Base-by-base conservation (phyloP, 1,284 basidiomycete genomes). In the Moniliophthora roreri region DNA sequence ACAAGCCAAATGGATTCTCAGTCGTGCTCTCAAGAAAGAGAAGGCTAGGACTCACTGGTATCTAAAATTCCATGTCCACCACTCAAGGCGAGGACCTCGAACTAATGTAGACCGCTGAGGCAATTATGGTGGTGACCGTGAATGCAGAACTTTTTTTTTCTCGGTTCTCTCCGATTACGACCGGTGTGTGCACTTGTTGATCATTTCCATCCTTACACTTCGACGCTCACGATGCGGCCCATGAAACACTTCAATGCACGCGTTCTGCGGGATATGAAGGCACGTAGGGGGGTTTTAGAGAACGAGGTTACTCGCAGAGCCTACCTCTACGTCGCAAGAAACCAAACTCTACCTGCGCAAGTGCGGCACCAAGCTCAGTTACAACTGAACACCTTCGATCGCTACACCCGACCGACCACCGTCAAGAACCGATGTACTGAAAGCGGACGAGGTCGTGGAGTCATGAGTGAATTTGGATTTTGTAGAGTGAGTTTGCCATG, bases 331-430 rank as follows among this genome's bases (percentile, higher is more conserved):
- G 88, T 96, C 59, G 93, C 94, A 18, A 83, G 94, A 59, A 96
- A 97, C 72, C 86, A 92, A 65, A 82, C 84, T 0, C 74, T 96
- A 10, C 86, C 93, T 6, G 76, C 89, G 4, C 87, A 92, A 65
- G 82, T 97, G 51, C 89, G 96, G 55, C 93, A 96, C 71, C 92
- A 95, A 65, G 95, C 96, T n/a, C 95, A 98, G 69, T 77, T 98
- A 54, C 92, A 96, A 66, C 80, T 98, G 52, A 96, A 95, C 71
- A 84, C 86, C 18, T 93, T 97, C 64, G 87, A 83, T 55, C 82
- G 83, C 47, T 91, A 92, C 69, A 88, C 91, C 8, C 84, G 91
- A 35, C 90, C 91, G 18, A 85, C 84, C 7, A 87, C 84, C 2
- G 91, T 98, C 21, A 93, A 92, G 71, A 94, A 95, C 69, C 78